Percentiles rank a stretch among this genome's conserved stretches.
These are phyloP conservation scores for Aspergillus quadrilineatus DNA, from an alignment of 2,329 filamentous ascomycete genomes.

Conservation along the genomic window DNA sequence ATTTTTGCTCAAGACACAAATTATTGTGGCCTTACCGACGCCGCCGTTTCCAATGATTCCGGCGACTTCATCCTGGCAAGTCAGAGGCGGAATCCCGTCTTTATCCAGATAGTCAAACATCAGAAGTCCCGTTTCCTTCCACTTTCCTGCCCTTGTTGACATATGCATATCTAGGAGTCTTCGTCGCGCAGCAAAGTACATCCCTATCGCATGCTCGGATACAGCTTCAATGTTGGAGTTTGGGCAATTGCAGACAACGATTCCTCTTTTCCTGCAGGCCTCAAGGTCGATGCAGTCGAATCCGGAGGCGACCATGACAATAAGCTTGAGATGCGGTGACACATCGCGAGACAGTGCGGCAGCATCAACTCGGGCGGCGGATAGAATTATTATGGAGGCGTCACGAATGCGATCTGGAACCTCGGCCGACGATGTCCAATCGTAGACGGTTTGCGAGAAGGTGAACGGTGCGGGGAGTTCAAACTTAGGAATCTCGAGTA, in stretches of 20 bases:
- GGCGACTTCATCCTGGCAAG: slow-evolving; percentile 50
- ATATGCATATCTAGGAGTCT: slow-evolving; percentile 41
- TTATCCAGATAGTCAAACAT: slow-evolving; percentile 29
- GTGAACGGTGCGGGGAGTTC: slow-evolving; percentile 46
- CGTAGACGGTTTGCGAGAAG: slow-evolving; percentile 32
- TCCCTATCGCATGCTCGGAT: slow-evolving; percentile 51
- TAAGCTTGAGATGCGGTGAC: slow-evolving; percentile 46
- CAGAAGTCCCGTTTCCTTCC: slow-evolving; percentile 42
- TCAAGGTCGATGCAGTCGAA: slow-evolving; percentile 49
- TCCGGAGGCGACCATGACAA: slow-evolving; percentile 50
- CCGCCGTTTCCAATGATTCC: slow-evolving; percentile 53
- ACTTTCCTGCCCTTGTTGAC: slow-evolving; percentile 38
- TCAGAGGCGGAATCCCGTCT: slow-evolving; percentile 42
- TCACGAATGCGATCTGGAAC: slow-evolving; percentile 45
- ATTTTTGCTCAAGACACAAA: neutral
- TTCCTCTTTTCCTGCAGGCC: slow-evolving; percentile 43
- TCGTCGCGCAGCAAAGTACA: slow-evolving; percentile 50
- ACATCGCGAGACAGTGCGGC: slow-evolving; percentile 43
- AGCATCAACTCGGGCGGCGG: slow-evolving; percentile 31
- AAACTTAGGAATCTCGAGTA: slow-evolving; percentile 41
- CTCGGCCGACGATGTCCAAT: slow-evolving; percentile 33
- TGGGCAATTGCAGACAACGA: slow-evolving; percentile 49
- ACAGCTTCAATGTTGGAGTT: slow-evolving; percentile 51
- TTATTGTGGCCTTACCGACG: slow-evolving; percentile 34
- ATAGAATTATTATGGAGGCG: slow-evolving; percentile 49